These are phyloP conservation scores for Choiromyces venosus DNA, from an alignment of 495 filamentous ascomycete genomes.

Conservation along the genomic window DNA sequence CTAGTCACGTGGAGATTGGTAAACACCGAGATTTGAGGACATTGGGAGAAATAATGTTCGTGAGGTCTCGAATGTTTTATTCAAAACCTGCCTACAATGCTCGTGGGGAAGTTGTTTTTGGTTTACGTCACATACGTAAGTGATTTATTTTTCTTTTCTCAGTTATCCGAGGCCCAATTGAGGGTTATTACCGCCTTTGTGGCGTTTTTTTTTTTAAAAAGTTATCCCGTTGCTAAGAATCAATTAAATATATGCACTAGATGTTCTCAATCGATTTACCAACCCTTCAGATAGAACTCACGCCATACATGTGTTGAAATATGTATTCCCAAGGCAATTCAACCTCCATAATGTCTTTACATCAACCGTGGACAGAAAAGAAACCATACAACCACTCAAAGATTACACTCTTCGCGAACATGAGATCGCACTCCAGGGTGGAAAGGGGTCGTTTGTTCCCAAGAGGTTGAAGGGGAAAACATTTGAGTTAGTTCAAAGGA, in stretches of 20 bases:
- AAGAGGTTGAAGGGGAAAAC: constrained; percentile 66
- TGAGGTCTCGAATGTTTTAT: constrained; percentile 82
- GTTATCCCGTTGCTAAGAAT: constrained; percentile 5
- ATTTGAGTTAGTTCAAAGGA: constrained; percentile 55
- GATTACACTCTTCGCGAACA: constrained; percentile 78
- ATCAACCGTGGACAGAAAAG: constrained; percentile 54
- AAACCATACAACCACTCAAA: constrained; percentile 66
- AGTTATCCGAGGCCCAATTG: constrained; percentile 6
- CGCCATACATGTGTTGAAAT: constrained; percentile 73
- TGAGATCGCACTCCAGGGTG: constrained; percentile 57
- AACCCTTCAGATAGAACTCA: constrained; percentile 50
- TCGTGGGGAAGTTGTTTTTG: constrained; percentile 62
- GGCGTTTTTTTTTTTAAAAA: neutral
- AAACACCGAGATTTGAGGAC: constrained; percentile 31
- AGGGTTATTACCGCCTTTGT: neutral
- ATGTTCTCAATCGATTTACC: constrained; percentile 74
- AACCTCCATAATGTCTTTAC: constrained; percentile 88
- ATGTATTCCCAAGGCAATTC: constrained; percentile 91
- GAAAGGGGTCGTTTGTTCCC: constrained; percentile 50
- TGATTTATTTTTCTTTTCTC: constrained; percentile 25
- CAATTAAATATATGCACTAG: constrained; percentile 46
- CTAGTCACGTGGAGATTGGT: constrained; percentile 13
- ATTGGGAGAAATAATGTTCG: constrained; percentile 64
- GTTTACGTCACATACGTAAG: constrained; percentile 76
- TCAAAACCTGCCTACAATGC: constrained; percentile 63